phyloP scores from a whole-genome alignment of 331 rosid species.

The Erythrophleum ivorense region DNA sequence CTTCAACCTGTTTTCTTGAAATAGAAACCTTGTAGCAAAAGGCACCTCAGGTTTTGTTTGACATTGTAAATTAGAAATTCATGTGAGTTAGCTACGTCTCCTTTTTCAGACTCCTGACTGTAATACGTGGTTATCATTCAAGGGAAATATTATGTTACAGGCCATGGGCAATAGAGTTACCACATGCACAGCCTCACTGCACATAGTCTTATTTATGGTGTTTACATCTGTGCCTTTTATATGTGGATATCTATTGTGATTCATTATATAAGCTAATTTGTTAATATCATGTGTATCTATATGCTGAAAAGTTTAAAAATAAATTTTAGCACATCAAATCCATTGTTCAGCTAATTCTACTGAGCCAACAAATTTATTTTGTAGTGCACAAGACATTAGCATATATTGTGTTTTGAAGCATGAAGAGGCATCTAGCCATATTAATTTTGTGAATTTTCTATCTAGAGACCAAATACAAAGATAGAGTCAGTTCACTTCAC shows the following conservation, averaged over 20 bases:
- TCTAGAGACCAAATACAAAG: not conserved
- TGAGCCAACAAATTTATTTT: not conserved
- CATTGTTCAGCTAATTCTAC: not conserved
- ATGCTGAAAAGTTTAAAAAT: not conserved
- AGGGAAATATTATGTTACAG: not conserved
- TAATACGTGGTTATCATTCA: too few species aligned
- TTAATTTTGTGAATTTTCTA: conserved; percentile 3
- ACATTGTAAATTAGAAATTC: conserved; percentile 7
- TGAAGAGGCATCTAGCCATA: not conserved
- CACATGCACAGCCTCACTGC: not conserved
- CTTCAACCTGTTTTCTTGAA: not conserved
- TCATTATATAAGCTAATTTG: not conserved
- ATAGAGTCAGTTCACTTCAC: not conserved
- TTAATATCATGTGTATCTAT: not conserved
- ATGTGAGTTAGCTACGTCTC: not conserved
- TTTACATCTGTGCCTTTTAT: not conserved
- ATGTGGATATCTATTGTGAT: not conserved
- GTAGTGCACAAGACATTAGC: not conserved
- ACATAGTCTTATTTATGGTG: not conserved
- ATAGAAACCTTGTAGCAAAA: not conserved
- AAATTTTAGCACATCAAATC: not conserved
- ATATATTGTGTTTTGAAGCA: not conserved
- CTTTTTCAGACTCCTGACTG: not conserved
- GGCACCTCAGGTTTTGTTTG: not conserved
- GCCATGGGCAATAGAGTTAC: not conserved